These are phyloP conservation scores for Zymoseptoria tritici DNA, from an alignment of 2,329 filamentous ascomycete genomes.

Conservation along the genomic window DNA sequence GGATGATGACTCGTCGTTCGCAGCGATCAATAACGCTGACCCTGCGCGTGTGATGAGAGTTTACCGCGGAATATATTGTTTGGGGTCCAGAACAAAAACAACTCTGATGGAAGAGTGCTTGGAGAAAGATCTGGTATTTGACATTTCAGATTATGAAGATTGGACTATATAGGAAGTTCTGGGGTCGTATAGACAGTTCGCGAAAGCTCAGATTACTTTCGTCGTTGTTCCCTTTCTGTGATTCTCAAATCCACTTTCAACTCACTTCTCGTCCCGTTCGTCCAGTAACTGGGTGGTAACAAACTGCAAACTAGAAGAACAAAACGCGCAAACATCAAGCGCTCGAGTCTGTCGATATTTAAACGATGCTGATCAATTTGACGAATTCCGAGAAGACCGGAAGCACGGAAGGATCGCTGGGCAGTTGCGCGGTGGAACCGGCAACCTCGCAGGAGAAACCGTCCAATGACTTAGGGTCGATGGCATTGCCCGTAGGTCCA, in stretches of 20 bases:
- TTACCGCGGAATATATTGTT: background rate
- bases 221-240: background rate
- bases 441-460: slow-evolving; percentile 36
- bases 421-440: slow-evolving; percentile 30
- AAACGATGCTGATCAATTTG: slow-evolving; percentile 3
- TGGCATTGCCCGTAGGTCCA: slow-evolving; percentile 23
- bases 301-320: background rate
- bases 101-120: background rate
- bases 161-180: background rate
- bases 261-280: background rate
- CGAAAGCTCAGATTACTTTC: background rate
- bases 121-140: background rate
- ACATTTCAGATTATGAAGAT: background rate
- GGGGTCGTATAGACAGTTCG: background rate
- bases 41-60: no score
- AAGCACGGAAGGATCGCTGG: slow-evolving; percentile 25
- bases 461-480: slow-evolving; percentile 28
- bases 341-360: background rate
- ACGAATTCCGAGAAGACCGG: slow-evolving; percentile 29
- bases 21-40: background rate
- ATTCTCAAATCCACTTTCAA: background rate
- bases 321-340: background rate
- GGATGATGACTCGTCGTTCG: background rate
- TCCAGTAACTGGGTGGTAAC: background rate
- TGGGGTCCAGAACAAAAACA: background rate